Evolutionary conservation across 345 rosid genomes (phyloP).

Genomic region (Populus nigra): DNA sequence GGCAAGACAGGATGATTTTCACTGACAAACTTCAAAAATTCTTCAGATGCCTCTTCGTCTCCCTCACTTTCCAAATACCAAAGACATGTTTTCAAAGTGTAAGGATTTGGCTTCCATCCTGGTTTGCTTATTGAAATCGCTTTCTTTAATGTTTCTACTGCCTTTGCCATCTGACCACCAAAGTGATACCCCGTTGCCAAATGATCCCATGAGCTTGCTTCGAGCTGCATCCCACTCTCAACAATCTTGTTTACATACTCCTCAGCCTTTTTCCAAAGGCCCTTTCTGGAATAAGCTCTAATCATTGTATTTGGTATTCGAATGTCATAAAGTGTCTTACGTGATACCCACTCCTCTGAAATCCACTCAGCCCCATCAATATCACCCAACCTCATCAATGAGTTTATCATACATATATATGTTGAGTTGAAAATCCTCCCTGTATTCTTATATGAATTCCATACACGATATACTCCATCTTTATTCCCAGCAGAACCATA

Average conservation of each 20-base stretch:
- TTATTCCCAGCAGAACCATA: constrained; percentile 45
- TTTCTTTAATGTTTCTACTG: constrained; percentile 42
- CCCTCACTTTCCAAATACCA: constrained; percentile 22
- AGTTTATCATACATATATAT: constrained; percentile 45
- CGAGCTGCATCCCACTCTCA: constrained; percentile 30
- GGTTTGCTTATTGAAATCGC: constrained; percentile 31
- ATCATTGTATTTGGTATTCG: constrained; percentile 49
- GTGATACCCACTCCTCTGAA: constrained; percentile 56
- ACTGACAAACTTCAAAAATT: constrained; percentile 12
- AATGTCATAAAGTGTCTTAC: constrained; percentile 28
- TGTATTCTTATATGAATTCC: constrained; percentile 45
- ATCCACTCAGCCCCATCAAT: constrained; percentile 51
- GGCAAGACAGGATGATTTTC: constrained; percentile 5
- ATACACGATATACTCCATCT: constrained; percentile 52
- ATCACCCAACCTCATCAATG: constrained; percentile 55
- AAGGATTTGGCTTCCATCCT: constrained; percentile 18
- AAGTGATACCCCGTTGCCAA: constrained; percentile 40
- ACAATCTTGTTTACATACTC: constrained; percentile 28
- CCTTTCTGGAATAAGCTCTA: constrained; percentile 46
- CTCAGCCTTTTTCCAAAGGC: constrained; percentile 56
- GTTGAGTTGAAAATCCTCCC: constrained; percentile 40
- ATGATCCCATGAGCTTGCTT: constrained; percentile 36
- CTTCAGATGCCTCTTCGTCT: constrained; percentile 16
- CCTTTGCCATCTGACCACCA: constrained; percentile 39
- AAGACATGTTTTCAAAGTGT: constrained; percentile 20